Conservation (phyloP, 768 basidiomycete species). For the Daedaleopsis sinensis region DNA sequence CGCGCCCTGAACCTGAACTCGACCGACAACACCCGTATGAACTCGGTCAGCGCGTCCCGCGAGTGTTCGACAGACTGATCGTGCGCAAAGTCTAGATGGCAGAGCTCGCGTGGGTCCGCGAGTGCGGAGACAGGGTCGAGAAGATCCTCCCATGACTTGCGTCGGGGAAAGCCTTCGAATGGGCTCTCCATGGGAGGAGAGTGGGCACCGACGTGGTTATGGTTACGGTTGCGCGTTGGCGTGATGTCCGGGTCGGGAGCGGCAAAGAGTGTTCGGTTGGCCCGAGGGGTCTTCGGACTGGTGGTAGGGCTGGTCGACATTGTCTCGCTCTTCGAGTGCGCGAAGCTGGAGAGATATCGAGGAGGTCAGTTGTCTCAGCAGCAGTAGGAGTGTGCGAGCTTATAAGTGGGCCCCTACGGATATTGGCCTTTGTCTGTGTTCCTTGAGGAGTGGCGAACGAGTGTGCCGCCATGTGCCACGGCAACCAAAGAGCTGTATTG, state of each 20-base stretch:
- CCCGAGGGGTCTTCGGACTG: neutral
- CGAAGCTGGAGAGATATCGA: too few species aligned
- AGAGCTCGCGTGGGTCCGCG: slow-evolving; percentile 10
- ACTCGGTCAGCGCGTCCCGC: neutral
- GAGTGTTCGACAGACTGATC: neutral
- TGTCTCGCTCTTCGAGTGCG: too few species aligned
- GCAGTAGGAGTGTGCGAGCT: too few species aligned
- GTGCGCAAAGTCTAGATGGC: neutral
- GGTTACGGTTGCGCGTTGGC: neutral
- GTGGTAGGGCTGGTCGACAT: neutral
- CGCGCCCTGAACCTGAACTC: neutral
- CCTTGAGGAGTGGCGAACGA: too few species aligned
- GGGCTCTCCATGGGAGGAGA: neutral
- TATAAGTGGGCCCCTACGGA: too few species aligned
- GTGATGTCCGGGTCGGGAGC: neutral
- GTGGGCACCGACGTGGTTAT: neutral
- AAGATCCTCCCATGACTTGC: slow-evolving; percentile 14
- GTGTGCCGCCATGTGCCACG: too few species aligned
- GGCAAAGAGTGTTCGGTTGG: neutral
- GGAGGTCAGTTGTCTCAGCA: too few species aligned
- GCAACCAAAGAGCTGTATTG: too few species aligned
- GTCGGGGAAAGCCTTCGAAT: neutral
- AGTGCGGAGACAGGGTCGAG: slow-evolving; percentile 1
- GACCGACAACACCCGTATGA: neutral
- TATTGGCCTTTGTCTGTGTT: too few species aligned